Base-by-base conservation (phyloP, 176 grass and related monocot species). In the Metroxylon sagu region DNA sequence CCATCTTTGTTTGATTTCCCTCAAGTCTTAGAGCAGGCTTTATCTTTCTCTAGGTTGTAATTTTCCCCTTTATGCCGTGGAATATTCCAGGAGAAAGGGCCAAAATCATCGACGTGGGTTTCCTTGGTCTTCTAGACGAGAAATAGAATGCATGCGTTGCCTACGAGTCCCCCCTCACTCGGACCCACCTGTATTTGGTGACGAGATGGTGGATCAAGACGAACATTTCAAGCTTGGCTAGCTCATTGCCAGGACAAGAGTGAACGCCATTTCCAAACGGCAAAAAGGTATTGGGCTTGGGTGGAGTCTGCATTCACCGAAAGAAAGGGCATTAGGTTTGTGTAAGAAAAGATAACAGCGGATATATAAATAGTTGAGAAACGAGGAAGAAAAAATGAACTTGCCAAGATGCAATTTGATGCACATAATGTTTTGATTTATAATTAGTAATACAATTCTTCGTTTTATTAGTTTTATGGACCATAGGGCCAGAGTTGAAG, bases 181-280 rank as follows among this genome's bases (percentile, higher is more conserved):
- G 26, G 1, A 61, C 81, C 51, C 14, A 91, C 92, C 78, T 89
- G 74, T 86, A 98, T 66, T 65, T 77, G 66, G 93, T 92, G 59
- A 78, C 77, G 52, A 98, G 77, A 77, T 98, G 84, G 60, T 92
- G 88, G 82, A 98, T 87, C 59, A 98, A 64, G 71, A 98, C 48
- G 56, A 88, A 66, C 64, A 98, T 98, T 70, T 98, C 93, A 51
- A 98, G 72, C 67, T 98, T 98, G 57, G 88, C 93, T 59, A 98
- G 80, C 71, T 98, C 93, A 53, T 92, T 92, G 5, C 88, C 93
- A 0, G 93, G 93, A 71, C 93, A 98, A 17, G 85, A 79, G 73
- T 98, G 93, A 56, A 64, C 83, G 65, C 93, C 88, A 14, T 53
- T 85, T 6, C 93, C 93, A 12, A 98, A 98, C 28, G 93, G 88